Evolutionary conservation across 1,284 basidiomycete species (phyloP), one percentile per base, ranked within the genome.

Genomic region (Melampsora occidentalis): DNA sequence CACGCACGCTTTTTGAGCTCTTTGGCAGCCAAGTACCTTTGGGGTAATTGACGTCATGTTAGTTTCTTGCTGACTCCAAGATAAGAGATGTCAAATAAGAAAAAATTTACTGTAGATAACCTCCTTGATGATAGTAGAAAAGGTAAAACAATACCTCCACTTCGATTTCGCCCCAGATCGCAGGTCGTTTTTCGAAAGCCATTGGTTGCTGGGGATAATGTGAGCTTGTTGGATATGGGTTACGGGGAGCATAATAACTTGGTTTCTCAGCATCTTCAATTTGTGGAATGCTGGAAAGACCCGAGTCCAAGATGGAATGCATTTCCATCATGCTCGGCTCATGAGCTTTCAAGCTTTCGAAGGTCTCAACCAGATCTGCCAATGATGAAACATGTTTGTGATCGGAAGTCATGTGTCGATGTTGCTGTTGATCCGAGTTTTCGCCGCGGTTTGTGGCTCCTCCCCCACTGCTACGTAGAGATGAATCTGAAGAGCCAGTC

Each of bases 121-220:
- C 96, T 77, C 94, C 93, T 28, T 94, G 93, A 78, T 93, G 89
- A 85, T 94, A 99, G 86, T 99, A 99, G 85, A 99, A 99, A 82
- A 99, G 92, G 85, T 95, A 99, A 85, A 99, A 99, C 25, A 99
- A 86, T 49, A 95, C 98, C 85, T 99, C 97, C 59, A 97, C 90
- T 80, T 99, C 97, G 79, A 99, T 88, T 83, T 96, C 93, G 72
- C 90, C 87, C 84, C 97, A 98, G 71, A 98, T 88, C 35, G 88
- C 89, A 69, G 94, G 89, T 77, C 94, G 92, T 82, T 89, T 93
- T 76, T 99, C 87, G 68, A 92, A 86, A 28, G 90, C 87, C 79
- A 91, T 88, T 12, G 93, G 93, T 71, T 89, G 84, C 83, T 99
- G 97, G 57, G 97, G 95, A 84, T 99, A 99, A 84, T 97, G 97